phyloP scores from a whole-genome alignment of 441 rosid genomes.

The Adansonia grandidieri region DNA sequence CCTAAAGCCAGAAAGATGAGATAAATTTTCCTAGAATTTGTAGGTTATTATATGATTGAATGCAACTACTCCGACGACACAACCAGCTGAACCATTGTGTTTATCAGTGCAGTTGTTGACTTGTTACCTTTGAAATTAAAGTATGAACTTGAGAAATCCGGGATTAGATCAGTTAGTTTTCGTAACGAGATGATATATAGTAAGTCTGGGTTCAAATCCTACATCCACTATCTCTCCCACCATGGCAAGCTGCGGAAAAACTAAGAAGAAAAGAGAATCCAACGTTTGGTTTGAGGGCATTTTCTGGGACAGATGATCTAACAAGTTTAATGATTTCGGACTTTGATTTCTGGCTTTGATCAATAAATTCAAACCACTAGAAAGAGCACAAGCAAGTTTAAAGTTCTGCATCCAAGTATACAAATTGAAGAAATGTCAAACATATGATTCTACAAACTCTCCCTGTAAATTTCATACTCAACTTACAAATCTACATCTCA shows the following conservation, averaged over 20 bases:
- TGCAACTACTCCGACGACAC: background rate
- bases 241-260: background rate
- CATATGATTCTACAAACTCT: background rate
- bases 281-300: background rate
- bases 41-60: background rate
- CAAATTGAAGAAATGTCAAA: background rate
- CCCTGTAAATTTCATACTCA: conserved; percentile 1
- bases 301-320: background rate
- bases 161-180: no score
- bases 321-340: background rate
- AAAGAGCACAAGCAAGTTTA: background rate
- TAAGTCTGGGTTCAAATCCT: no score
- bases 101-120: background rate
- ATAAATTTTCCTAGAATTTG: background rate
- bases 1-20: no score
- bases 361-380: background rate
- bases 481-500: conserved; percentile 14
- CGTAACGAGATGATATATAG: no score
- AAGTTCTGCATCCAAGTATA: conserved; percentile 11
- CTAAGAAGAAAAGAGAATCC: background rate
- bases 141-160: background rate
- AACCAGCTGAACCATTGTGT: background rate
- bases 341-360: background rate
- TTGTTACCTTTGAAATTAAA: background rate
- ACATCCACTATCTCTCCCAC: no score